Conservation (phyloP, 202 grass and related monocot genomes). For the Saccharum hybrid region DNA sequence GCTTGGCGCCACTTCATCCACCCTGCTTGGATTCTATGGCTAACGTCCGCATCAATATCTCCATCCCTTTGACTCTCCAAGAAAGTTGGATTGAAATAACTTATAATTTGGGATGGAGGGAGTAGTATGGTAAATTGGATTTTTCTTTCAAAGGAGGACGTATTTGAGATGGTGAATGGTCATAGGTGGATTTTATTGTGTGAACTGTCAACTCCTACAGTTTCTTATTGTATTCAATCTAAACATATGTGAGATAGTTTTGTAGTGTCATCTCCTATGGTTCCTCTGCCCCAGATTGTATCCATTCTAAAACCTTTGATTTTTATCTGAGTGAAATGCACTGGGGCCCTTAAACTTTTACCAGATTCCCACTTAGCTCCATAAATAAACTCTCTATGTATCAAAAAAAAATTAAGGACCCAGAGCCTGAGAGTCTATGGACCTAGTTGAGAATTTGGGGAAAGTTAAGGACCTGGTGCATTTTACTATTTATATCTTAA, state of each 20-base stretch:
- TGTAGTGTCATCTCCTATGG: background rate
- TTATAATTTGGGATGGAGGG: too few species aligned
- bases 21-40: too few species aligned
- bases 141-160: background rate
- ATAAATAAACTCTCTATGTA: background rate
- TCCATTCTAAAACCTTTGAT: constrained; percentile 11
- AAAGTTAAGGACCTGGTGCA: background rate
- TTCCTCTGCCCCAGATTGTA: constrained; percentile 22
- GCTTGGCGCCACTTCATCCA: too few species aligned
- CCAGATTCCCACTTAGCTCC: background rate
- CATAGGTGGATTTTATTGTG: background rate
- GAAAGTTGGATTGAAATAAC: too few species aligned
- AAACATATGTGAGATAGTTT: background rate
- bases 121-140: background rate
- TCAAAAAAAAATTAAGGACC: background rate
- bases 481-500: background rate
- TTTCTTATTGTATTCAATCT: background rate
- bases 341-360: background rate
- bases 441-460: background rate
- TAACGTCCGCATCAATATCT: too few species aligned
- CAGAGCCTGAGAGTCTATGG: background rate
- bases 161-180: background rate
- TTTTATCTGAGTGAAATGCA: background rate
- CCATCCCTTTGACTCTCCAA: too few species aligned
- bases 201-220: background rate